Base-by-base conservation (phyloP, 345 rosid genomes). In the Populus simonii region DNA sequence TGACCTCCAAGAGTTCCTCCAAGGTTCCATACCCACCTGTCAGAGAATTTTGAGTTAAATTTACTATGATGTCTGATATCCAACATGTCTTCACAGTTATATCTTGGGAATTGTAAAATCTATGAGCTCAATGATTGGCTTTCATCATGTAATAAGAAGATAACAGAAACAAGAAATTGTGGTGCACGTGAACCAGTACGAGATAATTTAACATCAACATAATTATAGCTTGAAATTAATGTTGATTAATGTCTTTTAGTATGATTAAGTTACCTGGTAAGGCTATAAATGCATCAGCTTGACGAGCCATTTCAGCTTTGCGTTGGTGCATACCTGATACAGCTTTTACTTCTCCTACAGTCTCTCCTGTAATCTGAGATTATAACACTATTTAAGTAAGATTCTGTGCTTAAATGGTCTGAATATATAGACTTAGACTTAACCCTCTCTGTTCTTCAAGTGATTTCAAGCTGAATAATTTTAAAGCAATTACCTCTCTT, bases 231-330 rank as follows among this genome's bases (percentile, higher is more conserved):
- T 23, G 35, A 51, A 51, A 41, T 10, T 41, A 41, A 27, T 47
- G 23, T 29, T 71, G 38, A 7, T 47, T 41, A 9, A 69, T 69
- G 6, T 69, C 23, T 13, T 23, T 8, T 49, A 8, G 20, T 18
- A 31, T 9, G 35, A n/a, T 71, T 29, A 0, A 27, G 53, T 72
- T 41, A 88, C 94, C 95, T 66, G 96, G 96, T 61, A 92, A 79
- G 73, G 93, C 91, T 53, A 92, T 86, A 78, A 92, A 92, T 10
- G 96, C 93, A 73, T 92, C 96, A 25, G 96, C 93, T 72, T 90
- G 93, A 38, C 91, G 91, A 63, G 96, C 89, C 96, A 92, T 92
- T 83, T 92, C 92, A 20, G 96, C 96, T 80, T 92, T 89, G 45
- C 94, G 80, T 76, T 90, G 96, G 83, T 90, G 96, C 96, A 92